These are phyloP conservation scores for Albugo laibachii DNA, from an alignment of 352 stramenopile genomes.

Conservation along the genomic window DNA sequence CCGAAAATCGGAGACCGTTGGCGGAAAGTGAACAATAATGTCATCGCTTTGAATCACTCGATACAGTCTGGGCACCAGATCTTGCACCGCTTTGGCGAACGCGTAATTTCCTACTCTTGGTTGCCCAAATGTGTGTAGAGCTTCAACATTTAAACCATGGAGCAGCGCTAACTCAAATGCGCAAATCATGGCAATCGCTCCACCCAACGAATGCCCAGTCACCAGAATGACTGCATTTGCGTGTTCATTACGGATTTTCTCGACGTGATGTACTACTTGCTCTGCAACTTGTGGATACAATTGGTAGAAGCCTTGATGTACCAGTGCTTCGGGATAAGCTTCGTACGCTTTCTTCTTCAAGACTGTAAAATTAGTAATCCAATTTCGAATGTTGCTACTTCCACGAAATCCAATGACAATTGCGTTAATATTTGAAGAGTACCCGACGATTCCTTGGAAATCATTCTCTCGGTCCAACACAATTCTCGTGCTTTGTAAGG, in stretches of 20 bases:
- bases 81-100: slow-evolving; percentile 34
- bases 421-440: slow-evolving; percentile 23
- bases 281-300: slow-evolving; percentile 38
- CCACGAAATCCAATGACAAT: slow-evolving; percentile 63
- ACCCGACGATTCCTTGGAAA: slow-evolving; percentile 66
- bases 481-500: slow-evolving; percentile 22
- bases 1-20: slow-evolving; percentile 47
- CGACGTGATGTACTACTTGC: slow-evolving; percentile 22
- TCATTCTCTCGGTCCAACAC: slow-evolving; percentile 48
- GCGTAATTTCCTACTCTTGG: slow-evolving; percentile 47
- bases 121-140: slow-evolving; percentile 58
- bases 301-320: slow-evolving; percentile 71
- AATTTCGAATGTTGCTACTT: slow-evolving; percentile 68
- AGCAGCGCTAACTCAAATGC: slow-evolving; percentile 51
- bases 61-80: slow-evolving; percentile 33
- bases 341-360: slow-evolving; percentile 47
- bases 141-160: slow-evolving; percentile 26
- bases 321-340: slow-evolving; percentile 27
- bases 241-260: slow-evolving; percentile 14
- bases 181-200: slow-evolving; percentile 46
- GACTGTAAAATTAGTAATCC: slow-evolving; percentile 73
- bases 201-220: slow-evolving; percentile 63
- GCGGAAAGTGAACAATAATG: slow-evolving; percentile 54
- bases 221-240: slow-evolving; percentile 30
- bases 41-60: slow-evolving; percentile 64